A percentile compares a stretch with the other conserved stretches of the same genome.
These are phyloP conservation scores for Fulvia fulva DNA, from an alignment of 2,329 filamentous ascomycete genomes.

Conservation along the genomic window DNA sequence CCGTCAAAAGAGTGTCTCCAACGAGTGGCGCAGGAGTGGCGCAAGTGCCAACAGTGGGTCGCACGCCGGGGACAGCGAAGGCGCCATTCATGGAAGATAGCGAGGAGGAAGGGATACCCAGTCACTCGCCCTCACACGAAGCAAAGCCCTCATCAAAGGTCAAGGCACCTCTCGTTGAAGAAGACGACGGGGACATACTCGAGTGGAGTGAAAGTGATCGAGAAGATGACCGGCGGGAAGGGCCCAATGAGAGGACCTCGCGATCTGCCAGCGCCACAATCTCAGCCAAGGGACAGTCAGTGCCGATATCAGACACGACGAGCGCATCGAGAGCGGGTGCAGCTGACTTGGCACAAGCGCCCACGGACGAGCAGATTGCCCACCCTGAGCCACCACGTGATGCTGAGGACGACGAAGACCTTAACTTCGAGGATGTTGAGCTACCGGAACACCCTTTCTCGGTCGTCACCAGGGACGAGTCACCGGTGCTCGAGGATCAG, in stretches of 20 bases:
- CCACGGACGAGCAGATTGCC: background rate
- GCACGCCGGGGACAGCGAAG: background rate
- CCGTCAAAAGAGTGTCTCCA: background rate
- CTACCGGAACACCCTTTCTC: constrained; percentile 27
- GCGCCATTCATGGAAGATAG: background rate
- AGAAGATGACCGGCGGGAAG: constrained; percentile 14
- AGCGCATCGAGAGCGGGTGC: background rate
- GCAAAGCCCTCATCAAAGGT: background rate
- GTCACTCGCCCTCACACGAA: background rate
- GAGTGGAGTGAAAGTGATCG: constrained; percentile 56
- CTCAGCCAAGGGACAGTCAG: background rate
- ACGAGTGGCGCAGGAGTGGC: background rate
- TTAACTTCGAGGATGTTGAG: constrained; percentile 48
- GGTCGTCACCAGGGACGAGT: constrained; percentile 17
- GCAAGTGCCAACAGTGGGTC: background rate
- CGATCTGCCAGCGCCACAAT: background rate
- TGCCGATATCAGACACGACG: background rate
- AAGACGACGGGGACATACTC: constrained; percentile 33
- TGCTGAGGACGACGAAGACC: constrained; percentile 32
- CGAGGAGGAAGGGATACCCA: background rate
- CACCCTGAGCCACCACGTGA: constrained; percentile 28
- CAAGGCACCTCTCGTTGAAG: constrained; percentile 1
- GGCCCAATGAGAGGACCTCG: background rate
- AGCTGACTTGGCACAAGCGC: background rate
- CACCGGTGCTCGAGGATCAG: background rate